Conservation (phyloP, 805 yeast genomes). For the Scheffersomyces ergatensis region DNA sequence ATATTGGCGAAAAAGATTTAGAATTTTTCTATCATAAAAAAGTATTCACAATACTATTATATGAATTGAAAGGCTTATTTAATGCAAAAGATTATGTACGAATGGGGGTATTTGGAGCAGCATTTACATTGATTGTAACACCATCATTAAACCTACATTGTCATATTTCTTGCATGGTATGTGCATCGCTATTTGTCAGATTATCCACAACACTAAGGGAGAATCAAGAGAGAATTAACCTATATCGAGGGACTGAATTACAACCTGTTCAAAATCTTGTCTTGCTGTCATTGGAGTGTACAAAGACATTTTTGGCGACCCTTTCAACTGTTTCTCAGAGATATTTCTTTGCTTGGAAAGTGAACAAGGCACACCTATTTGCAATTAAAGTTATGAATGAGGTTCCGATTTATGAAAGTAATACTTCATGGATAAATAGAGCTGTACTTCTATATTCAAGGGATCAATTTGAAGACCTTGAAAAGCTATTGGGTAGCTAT, state of each 20-base stretch:
- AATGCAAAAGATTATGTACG: neutral
- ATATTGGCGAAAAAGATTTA: slow-evolving; percentile 1
- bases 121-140: slow-evolving; percentile 1
- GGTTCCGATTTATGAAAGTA: neutral
- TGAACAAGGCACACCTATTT: slow-evolving; percentile 2
- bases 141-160: neutral
- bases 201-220: slow-evolving; percentile 1
- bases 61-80: slow-evolving; percentile 1
- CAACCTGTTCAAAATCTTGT: neutral
- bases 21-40: slow-evolving; percentile 3
- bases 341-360: slow-evolving; percentile 3
- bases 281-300: slow-evolving; percentile 1
- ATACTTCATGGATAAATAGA: neutral
- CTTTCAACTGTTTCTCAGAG: neutral
- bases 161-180: slow-evolving; percentile 1
- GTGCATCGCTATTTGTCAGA: slow-evolving; percentile 1
- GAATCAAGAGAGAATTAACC: neutral
- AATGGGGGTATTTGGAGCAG: neutral
- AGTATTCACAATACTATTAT: slow-evolving; percentile 1
- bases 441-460: neutral
- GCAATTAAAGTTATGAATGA: slow-evolving; percentile 1
- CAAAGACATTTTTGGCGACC: neutral
- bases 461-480: neutral
- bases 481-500: neutral
- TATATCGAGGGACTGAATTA: neutral